A percentile compares a stretch with the other conserved stretches of the same genome.
Conservation (phyloP, 306 rosid genomes). For the Psophocarpus tetragonolobus region DNA sequence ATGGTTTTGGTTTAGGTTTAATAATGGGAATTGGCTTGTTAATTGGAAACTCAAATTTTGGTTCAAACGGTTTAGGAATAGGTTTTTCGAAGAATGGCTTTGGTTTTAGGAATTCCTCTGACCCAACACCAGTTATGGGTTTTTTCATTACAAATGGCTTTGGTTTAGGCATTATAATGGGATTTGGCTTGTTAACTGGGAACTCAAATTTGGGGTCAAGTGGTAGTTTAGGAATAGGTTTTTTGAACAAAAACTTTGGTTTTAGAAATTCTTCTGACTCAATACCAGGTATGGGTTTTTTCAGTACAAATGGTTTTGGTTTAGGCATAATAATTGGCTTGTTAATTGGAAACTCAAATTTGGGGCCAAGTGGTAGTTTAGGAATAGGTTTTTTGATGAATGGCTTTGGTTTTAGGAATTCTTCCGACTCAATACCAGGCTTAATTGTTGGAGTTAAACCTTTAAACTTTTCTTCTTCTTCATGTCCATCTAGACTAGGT, state of each 20-base stretch:
- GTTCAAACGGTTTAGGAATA: no score
- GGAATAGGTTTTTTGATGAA: no score
- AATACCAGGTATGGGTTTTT: not conserved
- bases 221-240: conserved; percentile 27
- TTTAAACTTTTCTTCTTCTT: conserved; percentile 46
- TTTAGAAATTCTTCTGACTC: not conserved
- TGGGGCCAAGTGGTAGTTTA: no score
- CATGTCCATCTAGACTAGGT: not conserved
- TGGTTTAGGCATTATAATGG: conserved; percentile 25
- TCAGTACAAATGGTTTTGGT: not conserved
- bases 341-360: no score
- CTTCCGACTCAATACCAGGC: no score
- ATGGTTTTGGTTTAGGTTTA: conserved; percentile 8
- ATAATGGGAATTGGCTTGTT: not conserved
- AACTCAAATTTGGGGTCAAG: not conserved
- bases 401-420: not conserved
- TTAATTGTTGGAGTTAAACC: not conserved
- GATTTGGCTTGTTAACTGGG: conserved; percentile 31
- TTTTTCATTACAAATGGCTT: not conserved
- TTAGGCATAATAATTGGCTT: conserved; percentile 32
- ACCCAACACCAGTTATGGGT: not conserved
- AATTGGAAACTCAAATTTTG: no score
- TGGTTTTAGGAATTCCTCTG: not conserved
- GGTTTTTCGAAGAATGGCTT: conserved; percentile 2
- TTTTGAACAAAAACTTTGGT: conserved; percentile 6